Evolutionary conservation across 2,329 filamentous ascomycete genomes (phyloP).

Genomic region (Fusarium avenaceum): DNA sequence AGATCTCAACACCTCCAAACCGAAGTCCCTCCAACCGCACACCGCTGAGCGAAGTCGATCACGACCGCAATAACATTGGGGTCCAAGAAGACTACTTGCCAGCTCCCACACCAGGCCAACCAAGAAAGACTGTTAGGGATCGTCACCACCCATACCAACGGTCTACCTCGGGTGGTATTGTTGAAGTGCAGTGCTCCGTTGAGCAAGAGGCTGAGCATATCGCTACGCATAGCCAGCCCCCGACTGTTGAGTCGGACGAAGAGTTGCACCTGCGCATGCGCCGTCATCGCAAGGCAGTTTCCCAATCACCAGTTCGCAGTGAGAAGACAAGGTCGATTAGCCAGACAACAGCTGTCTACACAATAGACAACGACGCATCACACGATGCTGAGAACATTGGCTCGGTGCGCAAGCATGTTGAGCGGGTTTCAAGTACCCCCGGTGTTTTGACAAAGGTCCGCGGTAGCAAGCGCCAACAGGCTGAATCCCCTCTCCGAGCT

Average conservation of each 20-base stretch:
- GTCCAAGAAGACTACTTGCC: conserved; percentile 93
- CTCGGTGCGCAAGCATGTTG: conserved; percentile 70
- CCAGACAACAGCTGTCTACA: conserved; percentile 78
- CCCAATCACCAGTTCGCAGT: conserved; percentile 70
- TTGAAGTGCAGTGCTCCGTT: conserved; percentile 66
- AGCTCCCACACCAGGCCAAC: conserved; percentile 94
- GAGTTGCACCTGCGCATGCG: conserved; percentile 83
- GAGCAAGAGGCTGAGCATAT: conserved; percentile 72
- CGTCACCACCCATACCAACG: conserved; percentile 80
- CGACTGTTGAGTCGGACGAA: conserved; percentile 81
- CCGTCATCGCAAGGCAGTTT: conserved; percentile 73
- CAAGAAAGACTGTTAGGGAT: conserved; percentile 87
- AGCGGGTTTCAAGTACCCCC: conserved; percentile 67
- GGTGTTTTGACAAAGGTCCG: conserved; percentile 75
- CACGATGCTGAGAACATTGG: conserved; percentile 81
- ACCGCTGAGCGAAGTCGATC: conserved; percentile 93
- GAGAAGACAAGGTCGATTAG: conserved; percentile 79
- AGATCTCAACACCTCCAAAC: conserved; percentile 88
- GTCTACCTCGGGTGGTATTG: conserved; percentile 61
- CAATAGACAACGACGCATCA: conserved; percentile 75
- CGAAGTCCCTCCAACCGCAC: conserved; percentile 80
- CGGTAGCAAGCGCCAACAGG: conserved; percentile 67
- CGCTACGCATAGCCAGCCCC: conserved; percentile 71
- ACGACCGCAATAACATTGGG: conserved; percentile 76
- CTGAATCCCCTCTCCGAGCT: conserved; percentile 63